These are phyloP conservation scores for Fusarium heterosporum DNA, from an alignment of 2,329 filamentous ascomycete genomes.

Conservation along the genomic window DNA sequence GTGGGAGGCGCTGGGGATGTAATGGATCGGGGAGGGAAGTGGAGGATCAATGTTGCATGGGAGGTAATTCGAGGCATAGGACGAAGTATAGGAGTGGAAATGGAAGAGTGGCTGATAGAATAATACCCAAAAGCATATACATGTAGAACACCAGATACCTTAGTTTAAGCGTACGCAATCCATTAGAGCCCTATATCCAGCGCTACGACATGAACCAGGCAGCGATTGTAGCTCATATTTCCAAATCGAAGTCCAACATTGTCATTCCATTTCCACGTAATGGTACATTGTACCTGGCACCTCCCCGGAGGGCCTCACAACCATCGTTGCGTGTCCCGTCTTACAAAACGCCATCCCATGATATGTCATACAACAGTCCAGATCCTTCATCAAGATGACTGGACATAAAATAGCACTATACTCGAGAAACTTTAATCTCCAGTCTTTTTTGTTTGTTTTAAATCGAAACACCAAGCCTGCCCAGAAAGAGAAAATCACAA, in stretches of 20 bases:
- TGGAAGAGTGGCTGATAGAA: slow-evolving; percentile 81
- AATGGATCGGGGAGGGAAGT: slow-evolving; percentile 77
- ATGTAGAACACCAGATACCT: background rate
- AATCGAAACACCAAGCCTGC: slow-evolving; percentile 11
- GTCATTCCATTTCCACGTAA: slow-evolving; percentile 42
- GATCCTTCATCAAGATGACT: slow-evolving; percentile 29
- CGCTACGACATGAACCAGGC: slow-evolving; percentile 9
- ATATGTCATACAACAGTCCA: slow-evolving; percentile 35
- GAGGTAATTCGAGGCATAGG: slow-evolving; percentile 78
- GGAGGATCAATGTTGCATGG: slow-evolving; percentile 83
- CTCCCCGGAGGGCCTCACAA: slow-evolving; percentile 10
- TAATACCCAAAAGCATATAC: slow-evolving; percentile 50
- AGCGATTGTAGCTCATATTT: slow-evolving; percentile 35
- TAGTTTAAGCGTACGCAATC: background rate
- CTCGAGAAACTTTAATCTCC: slow-evolving; percentile 18
- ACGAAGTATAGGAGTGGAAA: slow-evolving; percentile 79
- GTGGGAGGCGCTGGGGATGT: slow-evolving; percentile 72
- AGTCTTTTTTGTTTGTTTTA: slow-evolving; percentile 14
- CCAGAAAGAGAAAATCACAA: slow-evolving; percentile 3
- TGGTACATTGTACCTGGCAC: slow-evolving; percentile 37
- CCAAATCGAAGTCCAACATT: slow-evolving; percentile 21
- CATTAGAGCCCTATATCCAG: slow-evolving; percentile 3
- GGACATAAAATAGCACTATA: slow-evolving; percentile 11
- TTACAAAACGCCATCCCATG: slow-evolving; percentile 38
- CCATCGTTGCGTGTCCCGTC: slow-evolving; percentile 7